phyloP scores from a whole-genome alignment of 108 stramenopile genomes.

The Nannochloropsis salina region DNA sequence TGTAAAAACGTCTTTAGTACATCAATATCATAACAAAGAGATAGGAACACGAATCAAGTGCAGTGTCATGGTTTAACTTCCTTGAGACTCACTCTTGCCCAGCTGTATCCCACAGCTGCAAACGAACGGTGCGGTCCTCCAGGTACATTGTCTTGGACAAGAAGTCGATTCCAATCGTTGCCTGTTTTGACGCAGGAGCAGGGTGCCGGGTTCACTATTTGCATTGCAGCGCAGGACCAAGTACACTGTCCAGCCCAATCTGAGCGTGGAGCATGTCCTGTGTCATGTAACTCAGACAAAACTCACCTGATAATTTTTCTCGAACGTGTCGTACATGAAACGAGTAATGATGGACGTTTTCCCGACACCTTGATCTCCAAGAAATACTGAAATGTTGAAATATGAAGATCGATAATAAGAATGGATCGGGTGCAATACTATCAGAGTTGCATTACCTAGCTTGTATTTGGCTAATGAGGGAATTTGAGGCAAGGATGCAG shows the following conservation, averaged over 20 bases:
- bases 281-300: not conserved
- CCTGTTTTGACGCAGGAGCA: conserved; percentile 35
- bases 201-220: not conserved
- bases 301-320: conserved; percentile 80
- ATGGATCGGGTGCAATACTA: not conserved
- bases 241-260: not conserved
- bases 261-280: not conserved
- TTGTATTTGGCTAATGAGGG: conserved; percentile 14
- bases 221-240: not conserved
- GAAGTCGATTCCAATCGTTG: conserved; percentile 99
- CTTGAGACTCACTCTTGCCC: conserved; percentile 73
- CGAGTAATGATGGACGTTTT: conserved; percentile 98
- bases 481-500: conserved; percentile 16
- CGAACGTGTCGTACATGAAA: conserved; percentile 74
- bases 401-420: not conserved
- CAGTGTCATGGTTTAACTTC: not conserved
- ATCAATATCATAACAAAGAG: not conserved
- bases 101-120: conserved; percentile 99
- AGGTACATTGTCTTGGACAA: conserved; percentile 94
- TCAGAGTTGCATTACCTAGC: not conserved
- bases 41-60: not conserved
- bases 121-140: conserved; percentile 94
- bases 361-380: conserved; percentile 98
- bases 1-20: not conserved
- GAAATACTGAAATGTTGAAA: conserved; percentile 96